These are phyloP conservation scores for Avena eriantha DNA, from an alignment of 176 grass and related monocot genomes.

Conservation along the genomic window DNA sequence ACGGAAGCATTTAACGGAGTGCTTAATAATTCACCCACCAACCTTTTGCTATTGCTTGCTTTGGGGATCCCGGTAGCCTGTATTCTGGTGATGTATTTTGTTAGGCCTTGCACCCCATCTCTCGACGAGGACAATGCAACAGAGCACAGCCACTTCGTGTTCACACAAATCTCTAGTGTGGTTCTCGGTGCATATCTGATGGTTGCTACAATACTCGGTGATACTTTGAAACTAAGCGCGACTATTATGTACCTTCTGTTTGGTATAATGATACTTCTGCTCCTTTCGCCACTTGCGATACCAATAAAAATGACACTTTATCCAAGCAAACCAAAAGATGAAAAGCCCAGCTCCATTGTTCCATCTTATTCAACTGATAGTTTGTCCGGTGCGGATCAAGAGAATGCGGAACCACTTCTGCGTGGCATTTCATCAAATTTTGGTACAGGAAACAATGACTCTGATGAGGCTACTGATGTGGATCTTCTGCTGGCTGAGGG, in stretches of 20 bases:
- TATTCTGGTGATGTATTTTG: conserved; percentile 84
- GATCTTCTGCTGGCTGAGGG: conserved; percentile 86
- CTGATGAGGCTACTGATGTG: conserved; percentile 69
- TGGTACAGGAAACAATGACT: conserved; percentile 41
- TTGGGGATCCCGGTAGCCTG: conserved; percentile 75
- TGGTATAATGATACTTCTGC: conserved; percentile 84
- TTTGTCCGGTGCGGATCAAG: conserved; percentile 54
- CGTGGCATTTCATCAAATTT: conserved; percentile 31
- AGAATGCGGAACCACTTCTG: conserved; percentile 66
- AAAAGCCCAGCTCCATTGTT: conserved; percentile 45
- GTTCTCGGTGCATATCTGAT: conserved; percentile 83
- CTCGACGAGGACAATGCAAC: conserved; percentile 77
- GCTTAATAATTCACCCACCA: conserved; percentile 71
- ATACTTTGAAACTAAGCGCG: conserved; percentile 58
- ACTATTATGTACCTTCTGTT: conserved; percentile 65
- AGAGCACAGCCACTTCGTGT: conserved; percentile 83
- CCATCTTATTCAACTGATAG: conserved; percentile 65
- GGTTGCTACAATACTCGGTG: conserved; percentile 65
- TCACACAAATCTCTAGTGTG: conserved; percentile 82
- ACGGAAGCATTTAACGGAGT: conserved; percentile 81
- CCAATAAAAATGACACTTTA: conserved; percentile 93
- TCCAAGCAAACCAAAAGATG: conserved; percentile 59
- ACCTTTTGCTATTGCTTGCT: conserved; percentile 74
- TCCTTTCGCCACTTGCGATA: conserved; percentile 88
- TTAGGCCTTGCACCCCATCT: conserved; percentile 79